These are phyloP conservation scores for Cucurbita argyrosperma DNA, from an alignment of 306 rosid species.

Conservation along the genomic window DNA sequence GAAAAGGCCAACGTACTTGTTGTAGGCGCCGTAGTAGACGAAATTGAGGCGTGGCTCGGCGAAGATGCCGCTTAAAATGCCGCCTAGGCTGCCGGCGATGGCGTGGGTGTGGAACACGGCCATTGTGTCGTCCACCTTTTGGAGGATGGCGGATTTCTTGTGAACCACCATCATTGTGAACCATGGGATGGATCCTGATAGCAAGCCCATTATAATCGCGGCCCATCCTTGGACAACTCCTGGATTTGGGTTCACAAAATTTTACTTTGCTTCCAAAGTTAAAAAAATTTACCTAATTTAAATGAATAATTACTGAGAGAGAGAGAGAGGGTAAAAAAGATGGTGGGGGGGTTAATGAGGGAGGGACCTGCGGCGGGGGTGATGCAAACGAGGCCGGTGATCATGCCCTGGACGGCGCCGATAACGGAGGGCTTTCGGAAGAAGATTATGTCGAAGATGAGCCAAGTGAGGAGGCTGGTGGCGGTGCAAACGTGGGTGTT, in stretches of 20 bases:
- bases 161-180: conserved; percentile 35
- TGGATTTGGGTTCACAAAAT: neutral
- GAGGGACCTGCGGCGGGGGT: conserved; percentile 32
- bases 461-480: conserved; percentile 35
- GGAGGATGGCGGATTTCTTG: conserved; percentile 20
- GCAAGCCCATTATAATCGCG: conserved; percentile 25
- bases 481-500: conserved; percentile 38
- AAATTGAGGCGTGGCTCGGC: conserved; percentile 18
- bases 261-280: too few species aligned
- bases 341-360: too few species aligned
- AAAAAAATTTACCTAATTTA: too few species aligned
- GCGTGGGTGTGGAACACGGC: conserved; percentile 38
- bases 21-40: neutral
- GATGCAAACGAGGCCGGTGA: conserved; percentile 38
- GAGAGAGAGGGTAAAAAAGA: too few species aligned
- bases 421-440: conserved; percentile 32
- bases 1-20: conserved; percentile 13
- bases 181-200: conserved; percentile 34
- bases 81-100: conserved; percentile 29
- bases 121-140: conserved; percentile 38
- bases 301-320: too few species aligned
- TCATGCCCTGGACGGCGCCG: conserved; percentile 41
- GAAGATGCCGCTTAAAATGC: conserved; percentile 21
- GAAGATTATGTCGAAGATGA: conserved; percentile 22
- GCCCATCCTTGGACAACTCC: conserved; percentile 43